Percentiles rank a stretch among this genome's conserved stretches.
phyloP scores from a whole-genome alignment of 179 eudicot species.

The Heliamphora pulchella region DNA sequence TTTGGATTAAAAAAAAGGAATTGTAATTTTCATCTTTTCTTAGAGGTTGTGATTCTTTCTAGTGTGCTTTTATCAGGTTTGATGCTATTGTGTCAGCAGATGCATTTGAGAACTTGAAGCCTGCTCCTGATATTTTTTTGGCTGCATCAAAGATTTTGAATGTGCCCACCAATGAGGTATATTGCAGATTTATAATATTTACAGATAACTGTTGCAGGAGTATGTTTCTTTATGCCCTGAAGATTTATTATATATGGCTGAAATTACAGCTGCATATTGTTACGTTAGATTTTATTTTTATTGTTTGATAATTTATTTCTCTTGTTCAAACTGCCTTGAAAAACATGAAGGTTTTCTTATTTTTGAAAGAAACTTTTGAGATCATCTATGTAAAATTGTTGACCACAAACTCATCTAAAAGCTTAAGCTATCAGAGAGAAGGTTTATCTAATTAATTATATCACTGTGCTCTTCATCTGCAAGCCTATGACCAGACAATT shows the following conservation, averaged over 20 bases:
- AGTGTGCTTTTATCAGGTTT: conserved; percentile 47
- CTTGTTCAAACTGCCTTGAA: background rate
- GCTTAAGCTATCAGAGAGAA: background rate
- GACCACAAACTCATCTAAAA: background rate
- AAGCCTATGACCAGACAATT: background rate
- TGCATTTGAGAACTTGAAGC: conserved; percentile 91
- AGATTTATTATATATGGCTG: background rate
- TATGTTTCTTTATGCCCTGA: background rate
- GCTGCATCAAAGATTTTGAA: conserved; percentile 76
- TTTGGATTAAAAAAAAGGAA: background rate
- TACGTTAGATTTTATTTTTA: background rate
- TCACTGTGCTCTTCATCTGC: background rate
- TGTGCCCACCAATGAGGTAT: conserved; percentile 78
- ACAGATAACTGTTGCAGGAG: background rate
- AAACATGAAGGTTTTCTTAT: background rate
- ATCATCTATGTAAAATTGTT: background rate
- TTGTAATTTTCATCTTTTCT: background rate
- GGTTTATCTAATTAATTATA: background rate
- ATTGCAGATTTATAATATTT: conserved; percentile 12
- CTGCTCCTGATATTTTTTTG: conserved; percentile 93
- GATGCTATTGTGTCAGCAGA: conserved; percentile 99
- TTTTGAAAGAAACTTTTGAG: background rate
- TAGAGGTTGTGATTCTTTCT: conserved; percentile 11
- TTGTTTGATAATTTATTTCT: background rate
- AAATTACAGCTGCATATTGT: background rate